A percentile compares a stretch with the other conserved stretches of the same genome.
Conservation (phyloP, 768 basidiomycete genomes). For the Strobilomyces dryophilus region DNA sequence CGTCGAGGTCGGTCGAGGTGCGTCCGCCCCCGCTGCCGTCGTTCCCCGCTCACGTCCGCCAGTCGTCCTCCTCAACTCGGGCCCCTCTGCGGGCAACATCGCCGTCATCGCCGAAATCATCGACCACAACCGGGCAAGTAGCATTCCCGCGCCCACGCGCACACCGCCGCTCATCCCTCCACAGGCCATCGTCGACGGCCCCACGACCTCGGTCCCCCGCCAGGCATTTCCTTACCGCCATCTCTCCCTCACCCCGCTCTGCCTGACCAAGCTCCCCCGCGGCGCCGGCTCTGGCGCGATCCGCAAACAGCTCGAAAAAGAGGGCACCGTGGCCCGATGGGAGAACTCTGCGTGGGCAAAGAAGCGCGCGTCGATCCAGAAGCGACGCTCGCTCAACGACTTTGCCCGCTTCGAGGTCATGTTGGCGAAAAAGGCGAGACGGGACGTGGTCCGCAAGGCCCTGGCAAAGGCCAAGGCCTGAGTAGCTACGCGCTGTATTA, state of each 20-base stretch:
- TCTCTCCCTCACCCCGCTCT: conserved; percentile 84
- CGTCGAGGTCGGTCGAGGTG: conserved; percentile 96
- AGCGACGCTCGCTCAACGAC: conserved; percentile 76
- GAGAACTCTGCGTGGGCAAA: conserved; percentile 83
- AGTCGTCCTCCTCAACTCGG: conserved; percentile 91
- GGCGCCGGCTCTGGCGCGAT: conserved; percentile 77
- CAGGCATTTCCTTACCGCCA: conserved; percentile 91
- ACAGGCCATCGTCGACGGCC: conserved; percentile 95
- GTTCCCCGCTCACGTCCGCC: conserved; percentile 1
- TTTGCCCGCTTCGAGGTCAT: conserved; percentile 89
- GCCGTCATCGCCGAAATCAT: conserved; percentile 97
- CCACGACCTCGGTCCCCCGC: conserved; percentile 86
- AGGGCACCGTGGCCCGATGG: conserved; percentile 85
- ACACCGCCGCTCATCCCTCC: not conserved
- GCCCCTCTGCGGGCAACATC: conserved; percentile 82
- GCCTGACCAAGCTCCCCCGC: conserved; percentile 81
- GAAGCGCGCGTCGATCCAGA: conserved; percentile 71
- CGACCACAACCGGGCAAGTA: conserved; percentile 90
- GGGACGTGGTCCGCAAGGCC: conserved; percentile 72
- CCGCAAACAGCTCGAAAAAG: conserved; percentile 85
- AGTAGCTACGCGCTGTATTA: not conserved
- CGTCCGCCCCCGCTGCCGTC: not conserved
- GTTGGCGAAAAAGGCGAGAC: conserved; percentile 83
- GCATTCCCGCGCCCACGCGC: not conserved
- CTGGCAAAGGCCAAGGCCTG: conserved; percentile 44